Evolutionary conservation across 768 basidiomycete genomes (phyloP).

Genomic region (Collybia sordida): DNA sequence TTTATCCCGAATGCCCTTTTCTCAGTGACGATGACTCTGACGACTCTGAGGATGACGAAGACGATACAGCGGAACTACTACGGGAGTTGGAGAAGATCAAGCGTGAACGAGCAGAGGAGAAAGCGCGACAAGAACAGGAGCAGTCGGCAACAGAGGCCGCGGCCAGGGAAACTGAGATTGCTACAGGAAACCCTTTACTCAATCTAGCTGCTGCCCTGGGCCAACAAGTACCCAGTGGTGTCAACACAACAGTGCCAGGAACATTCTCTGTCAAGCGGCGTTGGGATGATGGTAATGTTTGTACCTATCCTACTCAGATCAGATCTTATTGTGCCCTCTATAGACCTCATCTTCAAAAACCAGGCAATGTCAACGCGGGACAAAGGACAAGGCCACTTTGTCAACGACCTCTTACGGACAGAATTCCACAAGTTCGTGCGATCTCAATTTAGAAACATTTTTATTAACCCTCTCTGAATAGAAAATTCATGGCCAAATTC

Average conservation of each 20-base stretch:
- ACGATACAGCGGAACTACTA: slow-evolving; percentile 90
- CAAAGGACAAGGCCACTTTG: slow-evolving; percentile 76
- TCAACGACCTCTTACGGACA: slow-evolving; percentile 92
- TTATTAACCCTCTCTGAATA: slow-evolving; percentile 24
- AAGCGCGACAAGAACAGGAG: slow-evolving; percentile 77
- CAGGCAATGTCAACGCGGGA: slow-evolving; percentile 76
- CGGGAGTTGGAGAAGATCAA: slow-evolving; percentile 99
- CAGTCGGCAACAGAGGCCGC: slow-evolving; percentile 60
- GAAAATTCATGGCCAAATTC: slow-evolving; percentile 92
- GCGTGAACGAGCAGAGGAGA: slow-evolving; percentile 92
- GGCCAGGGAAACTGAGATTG: slow-evolving; percentile 78
- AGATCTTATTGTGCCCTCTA: slow-evolving; percentile 7
- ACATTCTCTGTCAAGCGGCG: slow-evolving; percentile 90
- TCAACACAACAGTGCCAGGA: slow-evolving; percentile 74
- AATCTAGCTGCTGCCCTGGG: slow-evolving; percentile 92
- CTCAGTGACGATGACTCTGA: slow-evolving; percentile 48
- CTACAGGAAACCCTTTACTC: slow-evolving; percentile 82
- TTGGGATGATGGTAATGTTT: slow-evolving; percentile 86
- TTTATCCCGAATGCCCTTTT: neutral
- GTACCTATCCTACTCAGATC: slow-evolving; percentile 1
- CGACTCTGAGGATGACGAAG: slow-evolving; percentile 63
- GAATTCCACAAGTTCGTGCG: slow-evolving; percentile 85
- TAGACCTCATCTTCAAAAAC: slow-evolving; percentile 98
- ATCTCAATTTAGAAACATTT: slow-evolving; percentile 1
- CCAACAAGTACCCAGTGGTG: slow-evolving; percentile 58